Evolutionary conservation across 2,329 filamentous ascomycete species (phyloP).

Genomic region (Bipolaris zeicola): DNA sequence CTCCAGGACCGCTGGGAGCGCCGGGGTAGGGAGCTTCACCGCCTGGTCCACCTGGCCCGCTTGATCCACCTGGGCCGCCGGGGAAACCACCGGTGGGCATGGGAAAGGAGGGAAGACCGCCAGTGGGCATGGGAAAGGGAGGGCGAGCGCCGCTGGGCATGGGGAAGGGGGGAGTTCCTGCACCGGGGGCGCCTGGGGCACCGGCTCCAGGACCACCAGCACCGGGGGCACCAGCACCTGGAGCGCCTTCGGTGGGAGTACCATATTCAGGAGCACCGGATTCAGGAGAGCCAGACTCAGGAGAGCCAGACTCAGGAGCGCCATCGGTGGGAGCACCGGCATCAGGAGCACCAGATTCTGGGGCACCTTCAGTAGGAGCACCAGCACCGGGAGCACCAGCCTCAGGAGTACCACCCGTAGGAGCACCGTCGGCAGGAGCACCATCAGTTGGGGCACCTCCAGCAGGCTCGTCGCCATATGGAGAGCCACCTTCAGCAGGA

Average conservation of each 20-base stretch:
- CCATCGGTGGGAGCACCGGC: too few species aligned
- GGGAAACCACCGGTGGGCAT: constrained; percentile 8
- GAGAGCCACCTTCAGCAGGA: too few species aligned
- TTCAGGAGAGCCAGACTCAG: too few species aligned
- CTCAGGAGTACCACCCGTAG: neutral
- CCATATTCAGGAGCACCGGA: neutral
- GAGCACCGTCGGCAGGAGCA: too few species aligned
- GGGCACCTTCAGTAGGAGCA: too few species aligned
- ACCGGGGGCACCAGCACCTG: neutral
- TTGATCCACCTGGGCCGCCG: neutral
- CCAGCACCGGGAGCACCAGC: neutral
- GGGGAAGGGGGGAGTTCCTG: neutral
- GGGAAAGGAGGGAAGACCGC: constrained; percentile 5
- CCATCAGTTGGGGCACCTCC: too few species aligned
- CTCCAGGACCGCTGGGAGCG: neutral
- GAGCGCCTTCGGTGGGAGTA: neutral
- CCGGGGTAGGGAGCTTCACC: neutral
- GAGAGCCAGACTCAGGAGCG: too few species aligned
- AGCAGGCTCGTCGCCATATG: too few species aligned
- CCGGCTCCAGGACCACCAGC: too few species aligned
- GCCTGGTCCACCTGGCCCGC: neutral
- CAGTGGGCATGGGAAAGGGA: constrained; percentile 6
- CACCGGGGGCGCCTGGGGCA: too few species aligned
- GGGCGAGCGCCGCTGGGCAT: neutral
- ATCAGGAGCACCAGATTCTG: constrained; percentile 2